A percentile compares a stretch with the other conserved stretches of the same genome.
These are phyloP conservation scores for Suhomyces canberraensis DNA, from an alignment of 805 yeast genomes.

Conservation along the genomic window DNA sequence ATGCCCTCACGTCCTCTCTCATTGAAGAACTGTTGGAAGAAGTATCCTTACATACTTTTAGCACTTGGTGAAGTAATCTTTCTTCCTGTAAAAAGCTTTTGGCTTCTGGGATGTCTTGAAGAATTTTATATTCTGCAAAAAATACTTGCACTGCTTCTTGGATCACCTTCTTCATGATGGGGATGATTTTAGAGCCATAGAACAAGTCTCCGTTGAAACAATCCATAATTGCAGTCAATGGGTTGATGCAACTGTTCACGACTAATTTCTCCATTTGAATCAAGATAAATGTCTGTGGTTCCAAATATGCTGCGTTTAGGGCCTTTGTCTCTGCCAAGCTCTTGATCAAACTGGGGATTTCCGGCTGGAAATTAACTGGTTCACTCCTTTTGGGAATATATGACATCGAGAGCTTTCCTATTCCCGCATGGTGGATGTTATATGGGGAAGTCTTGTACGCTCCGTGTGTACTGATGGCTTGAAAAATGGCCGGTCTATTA, in stretches of 20 bases:
- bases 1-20: constrained; percentile 60
- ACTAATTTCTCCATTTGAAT: constrained; percentile 71
- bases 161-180: constrained; percentile 41
- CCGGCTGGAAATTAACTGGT: background rate
- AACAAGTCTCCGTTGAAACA: constrained; percentile 74
- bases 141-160: constrained; percentile 46
- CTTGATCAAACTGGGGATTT: constrained; percentile 19
- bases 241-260: constrained; percentile 80
- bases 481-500: constrained; percentile 56
- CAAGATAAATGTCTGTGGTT: constrained; percentile 47
- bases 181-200: constrained; percentile 30
- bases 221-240: constrained; percentile 74
- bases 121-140: constrained; percentile 21
- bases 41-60: constrained; percentile 34
- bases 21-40: constrained; percentile 64
- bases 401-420: constrained; percentile 60
- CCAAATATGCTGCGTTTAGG: constrained; percentile 25
- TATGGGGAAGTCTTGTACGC: constrained; percentile 47
- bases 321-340: constrained; percentile 19
- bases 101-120: constrained; percentile 30
- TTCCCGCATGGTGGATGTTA: constrained; percentile 60
- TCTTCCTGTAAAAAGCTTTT: constrained; percentile 27
- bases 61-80: constrained; percentile 32
- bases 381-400: constrained; percentile 40
- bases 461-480: constrained; percentile 85